phyloP scores from a whole-genome alignment of 2,329 filamentous ascomycete genomes.

The Aspergillus proliferans region DNA sequence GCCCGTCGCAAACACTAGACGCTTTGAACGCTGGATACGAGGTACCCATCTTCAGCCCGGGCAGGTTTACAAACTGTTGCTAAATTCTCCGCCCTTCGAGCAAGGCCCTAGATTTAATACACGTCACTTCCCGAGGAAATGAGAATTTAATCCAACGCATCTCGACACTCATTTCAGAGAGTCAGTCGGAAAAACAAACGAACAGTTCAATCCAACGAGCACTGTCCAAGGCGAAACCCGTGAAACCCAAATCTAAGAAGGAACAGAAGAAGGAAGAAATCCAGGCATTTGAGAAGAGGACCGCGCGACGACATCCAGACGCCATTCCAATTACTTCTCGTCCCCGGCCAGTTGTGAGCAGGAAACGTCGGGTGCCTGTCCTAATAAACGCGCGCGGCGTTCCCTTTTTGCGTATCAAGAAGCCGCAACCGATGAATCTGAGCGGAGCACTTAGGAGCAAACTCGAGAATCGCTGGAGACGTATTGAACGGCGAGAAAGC shows the following conservation, averaged over 20 bases:
- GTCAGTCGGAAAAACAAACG: conserved; percentile 14
- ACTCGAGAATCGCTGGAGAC: conserved; percentile 28
- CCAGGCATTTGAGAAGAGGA: conserved; percentile 20
- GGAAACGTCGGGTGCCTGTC: conserved; percentile 35
- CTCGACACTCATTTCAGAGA: conserved; percentile 20
- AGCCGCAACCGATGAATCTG: conserved; percentile 37
- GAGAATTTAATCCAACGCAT: conserved; percentile 18
- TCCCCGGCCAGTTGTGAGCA: conserved; percentile 26
- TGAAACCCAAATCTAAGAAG: conserved; percentile 17
- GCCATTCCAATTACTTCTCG: conserved; percentile 29
- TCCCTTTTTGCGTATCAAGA: conserved; percentile 40
- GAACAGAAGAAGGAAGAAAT: conserved; percentile 19
- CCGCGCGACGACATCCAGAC: conserved; percentile 28
- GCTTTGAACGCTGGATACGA: conserved; percentile 38
- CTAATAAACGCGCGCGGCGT: conserved; percentile 38
- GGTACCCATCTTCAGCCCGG: conserved; percentile 16
- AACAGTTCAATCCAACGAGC: conserved; percentile 16
- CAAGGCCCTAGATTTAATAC: conserved; percentile 35
- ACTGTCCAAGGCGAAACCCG: conserved; percentile 8
- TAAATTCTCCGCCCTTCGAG: conserved; percentile 1
- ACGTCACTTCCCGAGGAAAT: conserved; percentile 26
- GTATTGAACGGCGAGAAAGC: conserved; percentile 26
- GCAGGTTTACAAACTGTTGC: background rate
- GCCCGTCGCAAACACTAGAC: conserved; percentile 33
- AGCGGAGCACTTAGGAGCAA: conserved; percentile 33